phyloP scores from a whole-genome alignment of 306 rosid genomes.

The Casuarina cunninghamiana region DNA sequence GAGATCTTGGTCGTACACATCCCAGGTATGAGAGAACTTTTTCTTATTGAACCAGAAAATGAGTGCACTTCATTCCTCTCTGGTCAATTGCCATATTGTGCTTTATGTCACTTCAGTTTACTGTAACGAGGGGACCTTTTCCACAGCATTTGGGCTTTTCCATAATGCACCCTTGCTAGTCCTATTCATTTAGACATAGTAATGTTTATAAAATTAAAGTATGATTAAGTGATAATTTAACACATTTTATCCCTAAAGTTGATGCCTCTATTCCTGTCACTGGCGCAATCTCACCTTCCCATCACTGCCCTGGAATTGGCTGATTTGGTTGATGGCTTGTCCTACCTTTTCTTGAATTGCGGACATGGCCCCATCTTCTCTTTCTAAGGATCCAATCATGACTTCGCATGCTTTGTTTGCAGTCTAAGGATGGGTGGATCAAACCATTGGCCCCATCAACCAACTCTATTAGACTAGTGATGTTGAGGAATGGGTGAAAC shows the following conservation, averaged over 20 bases:
- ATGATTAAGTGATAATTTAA: background rate
- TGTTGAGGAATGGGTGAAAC: background rate
- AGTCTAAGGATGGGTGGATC: background rate
- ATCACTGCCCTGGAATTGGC: too few relatives aligned
- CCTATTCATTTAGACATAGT: background rate
- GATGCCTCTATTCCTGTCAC: too few relatives aligned
- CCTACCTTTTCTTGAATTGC: too few relatives aligned
- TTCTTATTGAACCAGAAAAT: background rate
- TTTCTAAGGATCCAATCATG: background rate
- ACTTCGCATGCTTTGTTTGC: background rate
- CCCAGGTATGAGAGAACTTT: constrained; percentile 63
- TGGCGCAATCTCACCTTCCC: too few relatives aligned
- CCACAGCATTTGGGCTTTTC: background rate
- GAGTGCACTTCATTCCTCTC: background rate
- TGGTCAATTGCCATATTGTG: background rate
- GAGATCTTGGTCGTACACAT: constrained; percentile 90
- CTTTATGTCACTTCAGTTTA: background rate
- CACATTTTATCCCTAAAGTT: too few relatives aligned
- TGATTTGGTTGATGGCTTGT: too few relatives aligned
- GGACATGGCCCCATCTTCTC: too few relatives aligned
- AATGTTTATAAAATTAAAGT: background rate
- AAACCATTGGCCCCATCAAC: background rate
- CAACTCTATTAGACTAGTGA: background rate
- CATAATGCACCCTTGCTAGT: background rate
- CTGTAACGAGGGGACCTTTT: background rate